phyloP scores from a whole-genome alignment of 805 yeast genomes.

The Starmerella ratchasimensis region DNA sequence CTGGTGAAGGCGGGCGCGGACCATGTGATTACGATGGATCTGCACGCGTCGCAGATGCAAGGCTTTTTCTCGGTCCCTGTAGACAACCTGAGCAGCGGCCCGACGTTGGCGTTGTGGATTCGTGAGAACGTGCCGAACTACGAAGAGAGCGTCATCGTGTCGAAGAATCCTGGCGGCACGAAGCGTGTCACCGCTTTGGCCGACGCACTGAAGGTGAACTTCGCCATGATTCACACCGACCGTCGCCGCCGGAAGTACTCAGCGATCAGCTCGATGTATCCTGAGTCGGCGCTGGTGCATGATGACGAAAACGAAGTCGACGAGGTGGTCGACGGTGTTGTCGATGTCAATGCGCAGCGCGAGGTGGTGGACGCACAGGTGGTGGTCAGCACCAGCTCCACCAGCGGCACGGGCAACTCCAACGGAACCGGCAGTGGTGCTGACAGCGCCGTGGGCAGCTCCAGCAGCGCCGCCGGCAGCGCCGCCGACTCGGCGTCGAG shows the following conservation, averaged over 20 bases:
- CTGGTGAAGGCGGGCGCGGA: slow-evolving; percentile 98
- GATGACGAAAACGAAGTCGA: slow-evolving; percentile 16
- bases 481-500: slow-evolving; percentile 9
- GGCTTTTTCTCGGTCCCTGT: slow-evolving; percentile 97
- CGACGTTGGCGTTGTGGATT: slow-evolving; percentile 92
- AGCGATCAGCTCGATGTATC: slow-evolving; percentile 21
- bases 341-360: neutral
- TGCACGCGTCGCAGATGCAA: slow-evolving; percentile 96
- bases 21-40: slow-evolving; percentile 94
- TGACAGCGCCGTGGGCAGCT: neutral
- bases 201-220: slow-evolving; percentile 88
- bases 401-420: neutral
- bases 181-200: slow-evolving; percentile 95
- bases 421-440: neutral
- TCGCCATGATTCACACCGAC: slow-evolving; percentile 98
- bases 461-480: slow-evolving; percentile 8
- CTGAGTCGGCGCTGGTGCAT: slow-evolving; percentile 18
- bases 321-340: no score
- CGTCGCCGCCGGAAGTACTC: slow-evolving; percentile 74
- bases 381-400: neutral
- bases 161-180: slow-evolving; percentile 99
- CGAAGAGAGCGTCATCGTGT: slow-evolving; percentile 82
- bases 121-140: slow-evolving; percentile 77
- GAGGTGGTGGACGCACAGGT: neutral
- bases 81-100: slow-evolving; percentile 91